Conservation (phyloP, 2,329 filamentous ascomycete genomes). For the Penicillium sp. region DNA sequence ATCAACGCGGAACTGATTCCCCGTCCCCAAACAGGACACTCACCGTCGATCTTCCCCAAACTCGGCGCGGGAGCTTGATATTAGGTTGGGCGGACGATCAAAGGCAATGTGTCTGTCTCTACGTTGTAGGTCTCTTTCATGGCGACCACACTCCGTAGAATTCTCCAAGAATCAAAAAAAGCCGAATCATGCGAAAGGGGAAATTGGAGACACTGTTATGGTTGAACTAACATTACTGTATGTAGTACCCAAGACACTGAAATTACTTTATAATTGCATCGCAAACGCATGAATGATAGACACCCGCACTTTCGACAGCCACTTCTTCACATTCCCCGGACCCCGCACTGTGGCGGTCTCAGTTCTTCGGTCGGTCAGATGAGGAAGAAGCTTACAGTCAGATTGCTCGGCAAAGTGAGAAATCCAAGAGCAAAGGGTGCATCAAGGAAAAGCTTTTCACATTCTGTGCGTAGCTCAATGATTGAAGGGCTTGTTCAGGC, state of each 20-base stretch:
- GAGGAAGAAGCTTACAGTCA: neutral
- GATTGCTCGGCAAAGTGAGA: neutral
- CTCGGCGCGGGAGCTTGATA: neutral
- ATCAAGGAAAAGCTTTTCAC: no score
- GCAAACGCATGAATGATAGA: neutral
- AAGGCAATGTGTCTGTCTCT: no score
- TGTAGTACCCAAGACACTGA: no score
- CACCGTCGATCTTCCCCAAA: slow-evolving; percentile 11
- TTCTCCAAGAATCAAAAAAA: no score
- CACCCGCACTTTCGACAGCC: neutral
- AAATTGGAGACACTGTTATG: no score
- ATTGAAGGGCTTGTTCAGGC: no score
- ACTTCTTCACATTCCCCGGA: neutral
- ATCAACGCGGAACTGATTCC: slow-evolving; percentile 9
- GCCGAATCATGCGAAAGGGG: no score
- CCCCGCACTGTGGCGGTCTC: neutral
- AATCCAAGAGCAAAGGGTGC: neutral
- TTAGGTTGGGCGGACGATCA: neutral
- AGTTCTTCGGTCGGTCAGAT: neutral
- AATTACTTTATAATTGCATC: neutral
- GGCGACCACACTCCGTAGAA: no score
- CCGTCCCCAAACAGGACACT: slow-evolving; percentile 15
- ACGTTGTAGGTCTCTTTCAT: no score
- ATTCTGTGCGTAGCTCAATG: no score
- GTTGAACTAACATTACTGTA: no score